Evolutionary conservation across 495 filamentous ascomycete species (phyloP), one percentile per base, ranked within the genome.

Genomic region (Cercophora newfieldiana): DNA sequence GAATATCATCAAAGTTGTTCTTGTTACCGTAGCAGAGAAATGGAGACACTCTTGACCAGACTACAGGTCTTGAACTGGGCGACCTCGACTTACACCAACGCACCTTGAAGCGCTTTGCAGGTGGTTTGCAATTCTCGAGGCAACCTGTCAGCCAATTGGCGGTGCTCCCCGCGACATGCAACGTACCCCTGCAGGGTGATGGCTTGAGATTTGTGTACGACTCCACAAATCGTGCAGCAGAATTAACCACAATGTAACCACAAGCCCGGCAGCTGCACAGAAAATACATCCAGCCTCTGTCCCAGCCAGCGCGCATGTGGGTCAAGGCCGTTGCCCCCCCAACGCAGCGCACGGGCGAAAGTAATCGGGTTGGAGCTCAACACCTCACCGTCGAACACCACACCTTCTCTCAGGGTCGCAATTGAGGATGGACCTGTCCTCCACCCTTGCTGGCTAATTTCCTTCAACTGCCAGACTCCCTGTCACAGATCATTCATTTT

Each of bases 1-100:
- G 14, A 24, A 63, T 37, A 26, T 57, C 67, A 63, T 48, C 51
- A 59, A 21, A 63, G 50, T 66, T 57, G 8, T 69, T 62, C 26
- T 60, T 30, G 49, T 44, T 50, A 7, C 18, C 2, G 60, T 7
- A 37, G 58, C 19, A 24, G 26, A 50, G 3, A 28, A n/a, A 53
- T 33, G 25, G 47, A 29, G 47, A 51, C 50, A 7, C 8, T 53
- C 6, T 53, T 14, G 12, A 28, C 37, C 24, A 61, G 37, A 44
- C 24, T 22, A 6, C 54, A 57, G 57, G 57, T 59, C 57, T 59
- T 59, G 47, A 59, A 59, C 29, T n/a, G 3, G 16, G n/a, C 21
- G 58, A 33, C 58, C 37, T 44, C 58, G 33, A 47, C 58, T 60
- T 57, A 57, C 18, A 48, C 16, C 18, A 53, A 62, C 7, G 59